Base-by-base conservation (phyloP, 1,139 yeast species). In the Geotrichum klebahnii region DNA sequence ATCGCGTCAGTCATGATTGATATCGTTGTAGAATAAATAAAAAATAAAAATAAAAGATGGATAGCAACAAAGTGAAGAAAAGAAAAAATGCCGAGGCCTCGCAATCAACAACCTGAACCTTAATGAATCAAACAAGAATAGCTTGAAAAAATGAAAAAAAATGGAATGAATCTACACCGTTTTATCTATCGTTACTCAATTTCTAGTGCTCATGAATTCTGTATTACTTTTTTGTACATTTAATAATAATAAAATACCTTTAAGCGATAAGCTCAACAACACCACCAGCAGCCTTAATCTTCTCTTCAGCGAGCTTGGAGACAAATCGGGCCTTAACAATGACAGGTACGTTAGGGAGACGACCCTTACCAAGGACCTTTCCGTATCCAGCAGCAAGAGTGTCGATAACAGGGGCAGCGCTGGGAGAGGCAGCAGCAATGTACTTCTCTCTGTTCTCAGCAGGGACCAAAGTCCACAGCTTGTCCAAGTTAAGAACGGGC, bases 271-370 rank as follows among this genome's bases (percentile, higher is more conserved):
- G 87, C 82, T 92, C 98, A 76, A 92, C 95, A 73, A 85, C 98
- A 85, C 99, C 99, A 81, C 99, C 99, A 73, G 84, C 99, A 74
- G 95, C 97, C 84, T 86, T 88, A 82, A 94, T 94, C 84, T 92
- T 94, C 81, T 92, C 90, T 84, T 94, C 99, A 74, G 99, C 99
- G 74, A 89, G 84, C 80, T 89, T 85, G 69, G 97, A 89, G 69
- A 94, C 98, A 74, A 84, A 92, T 84, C 99, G 90, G 69, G 98
- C 97, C 81, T 87, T 90, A 75, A 94, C 98, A 70, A 94, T 89
- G 76, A 94, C 95, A 73, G 99, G 98, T 68, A 89, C 97, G 67
- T 85, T 72, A 77, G 99, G 99, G 70, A 94, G 80, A 77, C 86
- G 82, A 77, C 99, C 99, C 84, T 92, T 92, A 78, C 97, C 99